These are phyloP conservation scores for Colletotrichum incanum DNA, from an alignment of 2,329 filamentous ascomycete genomes.

Conservation along the genomic window DNA sequence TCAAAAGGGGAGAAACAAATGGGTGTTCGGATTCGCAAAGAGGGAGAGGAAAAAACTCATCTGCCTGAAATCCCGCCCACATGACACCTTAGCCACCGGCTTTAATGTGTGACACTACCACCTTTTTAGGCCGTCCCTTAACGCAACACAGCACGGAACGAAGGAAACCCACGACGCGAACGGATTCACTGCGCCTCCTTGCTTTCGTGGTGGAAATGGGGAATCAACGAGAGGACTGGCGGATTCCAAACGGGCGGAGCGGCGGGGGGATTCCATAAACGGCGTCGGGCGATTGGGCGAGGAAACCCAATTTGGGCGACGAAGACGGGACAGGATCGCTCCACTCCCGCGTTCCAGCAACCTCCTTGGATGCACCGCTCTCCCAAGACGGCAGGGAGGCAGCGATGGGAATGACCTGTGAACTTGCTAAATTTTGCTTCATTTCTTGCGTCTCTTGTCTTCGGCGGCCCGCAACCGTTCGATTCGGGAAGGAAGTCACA, in stretches of 20 bases:
- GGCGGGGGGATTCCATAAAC: conserved; percentile 22
- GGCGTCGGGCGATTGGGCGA: conserved; percentile 35
- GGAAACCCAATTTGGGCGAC: conserved; percentile 12
- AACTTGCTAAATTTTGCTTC: conserved; percentile 12
- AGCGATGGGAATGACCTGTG: neutral
- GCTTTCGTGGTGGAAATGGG: conserved; percentile 34
- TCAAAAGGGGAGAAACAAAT: conserved; percentile 1
- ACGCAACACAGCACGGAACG: no score
- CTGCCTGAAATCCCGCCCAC: conserved; percentile 23
- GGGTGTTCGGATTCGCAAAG: conserved; percentile 6
- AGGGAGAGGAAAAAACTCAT: neutral
- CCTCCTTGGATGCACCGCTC: conserved; percentile 24
- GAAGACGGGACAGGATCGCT: conserved; percentile 5
- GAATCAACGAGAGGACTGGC: conserved; percentile 1
- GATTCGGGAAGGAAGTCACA: neutral
- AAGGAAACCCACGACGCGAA: conserved; percentile 28
- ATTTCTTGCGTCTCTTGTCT: conserved; percentile 7
- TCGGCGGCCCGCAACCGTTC: conserved; percentile 12
- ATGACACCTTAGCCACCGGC: conserved; percentile 26
- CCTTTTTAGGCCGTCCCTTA: conserved; percentile 2
- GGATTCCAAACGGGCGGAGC: conserved; percentile 36
- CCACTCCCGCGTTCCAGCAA: conserved; percentile 36
- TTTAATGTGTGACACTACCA: conserved; percentile 13
- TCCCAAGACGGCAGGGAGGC: conserved; percentile 38
- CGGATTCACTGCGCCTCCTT: conserved; percentile 38